These are phyloP conservation scores for Botryobasidium botryosum DNA, from an alignment of 768 basidiomycete species.

Conservation along the genomic window DNA sequence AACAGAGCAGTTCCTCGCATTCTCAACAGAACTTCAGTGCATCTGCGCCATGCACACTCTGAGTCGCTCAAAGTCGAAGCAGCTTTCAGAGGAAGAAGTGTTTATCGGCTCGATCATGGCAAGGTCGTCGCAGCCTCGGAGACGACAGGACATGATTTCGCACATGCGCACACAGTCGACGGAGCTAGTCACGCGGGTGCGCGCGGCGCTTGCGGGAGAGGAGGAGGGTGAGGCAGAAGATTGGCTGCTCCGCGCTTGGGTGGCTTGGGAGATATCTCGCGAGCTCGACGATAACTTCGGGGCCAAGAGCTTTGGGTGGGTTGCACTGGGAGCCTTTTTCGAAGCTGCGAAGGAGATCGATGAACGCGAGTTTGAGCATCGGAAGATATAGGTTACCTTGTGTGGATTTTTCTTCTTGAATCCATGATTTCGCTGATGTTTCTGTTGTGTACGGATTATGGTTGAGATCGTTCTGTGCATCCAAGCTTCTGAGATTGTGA, in stretches of 20 bases:
- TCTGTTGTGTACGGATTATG: no score
- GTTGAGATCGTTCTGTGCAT: no score
- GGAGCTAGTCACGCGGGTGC: conserved; percentile 32
- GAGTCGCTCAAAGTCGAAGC: conserved; percentile 7
- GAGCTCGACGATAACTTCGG: conserved; percentile 28
- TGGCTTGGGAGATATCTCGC: conserved; percentile 28
- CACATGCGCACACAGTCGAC: conserved; percentile 39
- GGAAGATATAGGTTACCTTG: no score
- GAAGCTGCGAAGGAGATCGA: conserved; percentile 22
- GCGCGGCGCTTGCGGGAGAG: conserved; percentile 34
- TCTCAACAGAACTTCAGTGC: conserved; percentile 29
- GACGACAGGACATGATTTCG: conserved; percentile 35
- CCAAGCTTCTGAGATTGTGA: no score
- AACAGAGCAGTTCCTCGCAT: conserved; percentile 18
- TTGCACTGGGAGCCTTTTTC: conserved; percentile 40
- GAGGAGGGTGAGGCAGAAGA: conserved; percentile 25
- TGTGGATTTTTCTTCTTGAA: no score
- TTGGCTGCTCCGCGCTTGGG: conserved; percentile 34
- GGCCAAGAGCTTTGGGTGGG: conserved; percentile 43
- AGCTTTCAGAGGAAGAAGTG: conserved; percentile 45
- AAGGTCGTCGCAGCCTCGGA: conserved; percentile 39
- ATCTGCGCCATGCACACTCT: conserved; percentile 31
- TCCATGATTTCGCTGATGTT: no score
- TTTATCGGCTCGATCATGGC: conserved; percentile 49
- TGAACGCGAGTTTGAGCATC: conserved; percentile 6